A percentile compares a stretch with the other conserved stretches of the same genome.
phyloP scores from a whole-genome alignment of 176 grass and related monocot species.

The bread wheat (Triticum aestivum) region DNA sequence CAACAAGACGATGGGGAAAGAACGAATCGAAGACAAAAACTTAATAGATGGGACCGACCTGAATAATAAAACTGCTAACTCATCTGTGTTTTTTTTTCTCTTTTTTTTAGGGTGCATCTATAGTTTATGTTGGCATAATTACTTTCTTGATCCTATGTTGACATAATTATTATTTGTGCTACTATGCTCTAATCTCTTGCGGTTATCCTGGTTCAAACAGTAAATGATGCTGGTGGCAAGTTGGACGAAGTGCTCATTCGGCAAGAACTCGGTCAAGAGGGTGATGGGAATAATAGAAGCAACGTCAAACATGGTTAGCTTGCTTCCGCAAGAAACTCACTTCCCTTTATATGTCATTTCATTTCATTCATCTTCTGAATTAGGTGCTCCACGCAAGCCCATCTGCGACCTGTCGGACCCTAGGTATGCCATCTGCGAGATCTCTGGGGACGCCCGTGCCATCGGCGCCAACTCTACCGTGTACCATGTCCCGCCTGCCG shows the following conservation, averaged over 20 bases:
- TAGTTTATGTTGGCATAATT: no score
- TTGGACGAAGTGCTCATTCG: slow-evolving; percentile 30
- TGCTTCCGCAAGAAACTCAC: not conserved
- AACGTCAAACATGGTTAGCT: not conserved
- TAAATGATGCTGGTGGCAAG: not conserved
- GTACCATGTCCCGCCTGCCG: slow-evolving; percentile 26
- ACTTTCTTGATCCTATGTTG: not conserved
- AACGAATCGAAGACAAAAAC: not conserved
- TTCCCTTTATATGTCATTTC: not conserved
- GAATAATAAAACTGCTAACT: not conserved
- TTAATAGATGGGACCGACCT: not conserved
- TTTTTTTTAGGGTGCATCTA: no score
- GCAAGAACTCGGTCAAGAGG: slow-evolving; percentile 21
- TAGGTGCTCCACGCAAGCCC: slow-evolving; percentile 35
- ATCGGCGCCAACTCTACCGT: slow-evolving; percentile 43
- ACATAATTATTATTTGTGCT: no score
- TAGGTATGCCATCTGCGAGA: slow-evolving; percentile 54
- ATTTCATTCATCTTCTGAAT: not conserved
- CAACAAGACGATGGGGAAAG: not conserved
- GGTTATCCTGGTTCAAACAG: not conserved
- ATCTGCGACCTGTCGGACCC: slow-evolving; percentile 61
- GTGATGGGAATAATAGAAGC: not conserved
- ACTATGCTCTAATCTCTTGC: not conserved
- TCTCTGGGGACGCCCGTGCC: slow-evolving; percentile 48
- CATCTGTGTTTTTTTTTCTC: not conserved